phyloP scores from a whole-genome alignment of 2,329 filamentous ascomycete species.

The Colletotrichum endophyticum region DNA sequence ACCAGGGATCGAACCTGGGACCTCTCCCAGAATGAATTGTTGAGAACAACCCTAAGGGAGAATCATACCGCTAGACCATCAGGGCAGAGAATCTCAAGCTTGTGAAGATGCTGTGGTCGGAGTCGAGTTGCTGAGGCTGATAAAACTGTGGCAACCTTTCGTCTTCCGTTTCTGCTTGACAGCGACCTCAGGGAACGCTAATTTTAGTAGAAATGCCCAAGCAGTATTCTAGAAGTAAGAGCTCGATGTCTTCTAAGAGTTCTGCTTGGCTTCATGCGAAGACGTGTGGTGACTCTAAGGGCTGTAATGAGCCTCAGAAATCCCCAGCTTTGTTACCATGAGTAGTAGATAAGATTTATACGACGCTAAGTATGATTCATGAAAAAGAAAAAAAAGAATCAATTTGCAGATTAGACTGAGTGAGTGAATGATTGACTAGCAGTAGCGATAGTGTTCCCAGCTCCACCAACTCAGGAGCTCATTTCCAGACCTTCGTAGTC shows the following conservation, averaged over 20 bases:
- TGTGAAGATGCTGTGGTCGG: neutral
- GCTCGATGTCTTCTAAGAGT: neutral
- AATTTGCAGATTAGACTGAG: neutral
- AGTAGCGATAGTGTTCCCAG: neutral
- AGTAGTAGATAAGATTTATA: neutral
- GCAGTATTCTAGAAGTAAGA: neutral
- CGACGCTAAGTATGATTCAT: neutral
- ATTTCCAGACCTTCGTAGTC: neutral
- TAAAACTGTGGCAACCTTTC: rapidly evolving
- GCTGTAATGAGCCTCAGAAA: neutral
- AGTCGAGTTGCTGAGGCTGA: rapidly evolving
- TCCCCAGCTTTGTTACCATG: neutral
- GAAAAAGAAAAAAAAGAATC: neutral
- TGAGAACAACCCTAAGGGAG: neutral
- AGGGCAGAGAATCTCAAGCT: neutral
- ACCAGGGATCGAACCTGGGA: conserved; percentile 7
- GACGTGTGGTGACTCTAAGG: neutral
- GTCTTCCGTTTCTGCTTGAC: neutral
- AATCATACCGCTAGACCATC: conserved; percentile 12
- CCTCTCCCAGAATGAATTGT: neutral
- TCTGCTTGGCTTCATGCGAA: neutral
- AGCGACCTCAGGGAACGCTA: neutral
- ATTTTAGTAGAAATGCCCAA: neutral
- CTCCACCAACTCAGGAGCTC: neutral
- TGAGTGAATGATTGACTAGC: neutral